Evolutionary conservation across 208 protist genomes (phyloP), one percentile per base, ranked within the genome.

Genomic region (Leishmania major): DNA sequence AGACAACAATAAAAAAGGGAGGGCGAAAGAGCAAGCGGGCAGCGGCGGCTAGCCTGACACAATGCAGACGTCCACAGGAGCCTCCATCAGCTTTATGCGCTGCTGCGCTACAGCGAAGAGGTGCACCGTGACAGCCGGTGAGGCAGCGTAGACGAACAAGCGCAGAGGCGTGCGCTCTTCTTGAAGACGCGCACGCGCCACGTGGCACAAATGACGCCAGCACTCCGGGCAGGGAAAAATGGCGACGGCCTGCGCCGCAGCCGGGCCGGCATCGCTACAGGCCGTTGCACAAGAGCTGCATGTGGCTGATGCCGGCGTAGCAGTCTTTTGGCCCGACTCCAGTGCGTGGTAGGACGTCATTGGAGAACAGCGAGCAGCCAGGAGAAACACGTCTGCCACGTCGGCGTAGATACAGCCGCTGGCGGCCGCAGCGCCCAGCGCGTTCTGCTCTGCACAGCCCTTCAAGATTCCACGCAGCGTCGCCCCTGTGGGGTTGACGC

Each of bases 401-500:
- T 82, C 51, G 0, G 82, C 64, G 71, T 96, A 97, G 8, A 87
- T 79, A 8, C 91, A 72, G 7, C 95, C 95, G 64, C 86, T 84
- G 47, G 95, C 95, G 0, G 95, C 95, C 17, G 92, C 88, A 1
- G 90, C 89, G 3, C 95, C 95, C 47, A 97, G 87, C 25, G 92
- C 91, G 82, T 97, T 97, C 79, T 97, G 95, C 89, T 97, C 95
- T 13, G 95, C 95, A 75, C 95, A 97, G 5, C 95, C 95, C 66
- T 91, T 94, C 73, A 97, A 85, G 55, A 97, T 92, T 7, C 95
- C 95, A 1, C 84, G 89, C 8, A 96, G 83, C 40, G 82, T 88
- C 6, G 85, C 80, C 35, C 76, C 84, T 19, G 67, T 71, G 6
- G 78, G 71, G 83, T 96, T 97, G 37, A 94, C 81, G 43, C 86